Conservation (phyloP, 345 rosid species). For the Pistacia integerrima region DNA sequence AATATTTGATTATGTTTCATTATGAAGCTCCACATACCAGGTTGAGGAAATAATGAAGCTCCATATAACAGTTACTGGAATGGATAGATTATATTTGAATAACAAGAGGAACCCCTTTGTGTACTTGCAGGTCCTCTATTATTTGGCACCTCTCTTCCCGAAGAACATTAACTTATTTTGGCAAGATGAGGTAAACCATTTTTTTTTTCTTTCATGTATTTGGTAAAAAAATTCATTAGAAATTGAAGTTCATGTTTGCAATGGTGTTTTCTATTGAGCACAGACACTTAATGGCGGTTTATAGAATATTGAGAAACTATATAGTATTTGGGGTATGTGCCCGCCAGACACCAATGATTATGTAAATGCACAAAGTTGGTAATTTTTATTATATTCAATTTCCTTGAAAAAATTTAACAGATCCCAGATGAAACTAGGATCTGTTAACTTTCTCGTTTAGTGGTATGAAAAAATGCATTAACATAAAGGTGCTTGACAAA, state of each 20-base stretch:
- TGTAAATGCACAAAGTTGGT: background rate
- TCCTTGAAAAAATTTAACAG: background rate
- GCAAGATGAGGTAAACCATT: constrained; percentile 92
- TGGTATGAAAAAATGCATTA: background rate
- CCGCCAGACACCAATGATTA: background rate
- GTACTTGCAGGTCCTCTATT: constrained; percentile 74
- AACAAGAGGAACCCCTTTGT: constrained; percentile 9
- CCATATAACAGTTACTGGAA: constrained; percentile 9
- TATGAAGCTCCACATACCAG: background rate
- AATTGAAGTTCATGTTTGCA: constrained; percentile 16
- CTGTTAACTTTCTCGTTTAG: background rate
- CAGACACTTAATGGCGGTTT: constrained; percentile 4
- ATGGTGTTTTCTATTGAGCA: constrained; percentile 6
- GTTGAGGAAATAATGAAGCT: constrained; percentile 1
- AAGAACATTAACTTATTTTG: constrained; percentile 84
- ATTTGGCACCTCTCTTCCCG: constrained; percentile 91
- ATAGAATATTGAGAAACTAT: constrained; percentile 6
- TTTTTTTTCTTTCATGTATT: constrained; percentile 18
- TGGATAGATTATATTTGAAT: background rate
- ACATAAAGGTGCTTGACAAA: no score
- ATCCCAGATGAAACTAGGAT: background rate
- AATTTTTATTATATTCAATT: background rate
- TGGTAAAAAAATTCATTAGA: constrained; percentile 2
- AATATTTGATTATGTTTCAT: constrained; percentile 4
- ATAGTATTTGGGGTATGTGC: background rate